These are phyloP conservation scores for Podospora australis DNA, from an alignment of 495 filamentous ascomycete genomes.

Conservation along the genomic window DNA sequence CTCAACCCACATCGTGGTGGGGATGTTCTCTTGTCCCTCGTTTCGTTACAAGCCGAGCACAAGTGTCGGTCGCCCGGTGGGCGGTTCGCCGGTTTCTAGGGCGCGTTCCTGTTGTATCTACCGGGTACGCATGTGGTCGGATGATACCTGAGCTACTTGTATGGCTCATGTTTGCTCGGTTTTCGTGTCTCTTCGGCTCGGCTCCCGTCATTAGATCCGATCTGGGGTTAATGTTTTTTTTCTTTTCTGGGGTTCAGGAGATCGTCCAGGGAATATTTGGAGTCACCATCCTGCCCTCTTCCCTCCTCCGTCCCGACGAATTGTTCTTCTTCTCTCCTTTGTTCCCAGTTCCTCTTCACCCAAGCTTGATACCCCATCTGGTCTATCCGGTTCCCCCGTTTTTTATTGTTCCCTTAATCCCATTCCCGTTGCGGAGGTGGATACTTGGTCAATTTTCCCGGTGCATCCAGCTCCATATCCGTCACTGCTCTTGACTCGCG, in stretches of 20 bases:
- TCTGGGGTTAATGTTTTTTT: constrained; percentile 8
- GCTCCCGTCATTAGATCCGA: constrained; percentile 15
- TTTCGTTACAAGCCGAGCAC: constrained; percentile 3
- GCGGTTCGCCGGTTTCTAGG: neutral
- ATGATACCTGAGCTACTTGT: neutral
- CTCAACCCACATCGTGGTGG: constrained; percentile 9
- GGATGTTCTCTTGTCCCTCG: constrained; percentile 4
- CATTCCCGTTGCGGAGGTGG: constrained; percentile 7
- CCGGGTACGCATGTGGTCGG: neutral
- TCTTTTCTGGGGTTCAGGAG: neutral
- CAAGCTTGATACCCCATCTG: neutral
- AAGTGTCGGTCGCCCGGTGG: neutral
- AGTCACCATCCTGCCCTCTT: neutral
- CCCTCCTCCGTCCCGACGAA: neutral
- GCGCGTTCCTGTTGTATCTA: neutral
- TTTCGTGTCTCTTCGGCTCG: constrained; percentile 16
- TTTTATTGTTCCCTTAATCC: neutral
- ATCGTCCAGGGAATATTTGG: constrained; percentile 12
- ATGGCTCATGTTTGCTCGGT: constrained; percentile 1
- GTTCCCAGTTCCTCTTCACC: neutral
- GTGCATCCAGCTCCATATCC: constrained; percentile 4
- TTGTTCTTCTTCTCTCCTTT: constrained; percentile 3
- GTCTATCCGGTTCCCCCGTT: neutral
- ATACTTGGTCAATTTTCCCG: neutral
- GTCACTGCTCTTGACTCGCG: constrained; percentile 6